Evolutionary conservation across 1,284 basidiomycete species (phyloP), one percentile per base, ranked within the genome.

Genomic region (Leccinum angustisporum): DNA sequence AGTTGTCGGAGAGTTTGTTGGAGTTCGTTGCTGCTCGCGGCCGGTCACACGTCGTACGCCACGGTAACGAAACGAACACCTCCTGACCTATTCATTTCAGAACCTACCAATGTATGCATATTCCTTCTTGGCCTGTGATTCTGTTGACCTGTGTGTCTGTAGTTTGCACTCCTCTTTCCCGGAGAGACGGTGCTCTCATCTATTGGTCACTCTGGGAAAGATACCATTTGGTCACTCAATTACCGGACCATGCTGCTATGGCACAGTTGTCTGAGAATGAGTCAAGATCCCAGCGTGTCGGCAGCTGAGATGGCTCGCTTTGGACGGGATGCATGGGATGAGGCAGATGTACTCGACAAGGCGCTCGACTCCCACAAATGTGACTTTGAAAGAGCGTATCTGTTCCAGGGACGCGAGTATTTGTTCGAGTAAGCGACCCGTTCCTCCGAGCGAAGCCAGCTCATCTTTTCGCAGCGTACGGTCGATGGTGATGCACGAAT

Each of bases 1-100:
- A 86, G 86, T 61, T 86, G 84, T 66, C 82, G 90, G n/a, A 77
- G 89, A 48, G 71, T 91, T 30, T 87, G 86, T 60, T 92, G 90
- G 90, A 87, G 85, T 69, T 75, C 84, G 2, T 78, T 90, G 70
- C 79, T 80, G 60, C 77, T 90, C 13, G 78, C 83, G 10, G 86
- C 87, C 9, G 86, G 85, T 3, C 83, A 88, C 71, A 84, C 81
- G 33, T 80, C 82, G 10, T 91, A 88, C 69, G 77, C 80, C 8
- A 80, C 81, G n/a, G 81, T 86, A 16, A 73, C 75, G 56, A 76
- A 75, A 38, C 69, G 73, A 21, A 67, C 70, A 34, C 74, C 74
- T 14, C 70, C 83, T 8, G 80, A 86, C 36, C 72, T 90, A 33
- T 88, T 84, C 69, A 77, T 90, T 64, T 75, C 83, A 40, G 83